Conservation (phyloP, 345 rosid genomes). For the Corymbia maculata region DNA sequence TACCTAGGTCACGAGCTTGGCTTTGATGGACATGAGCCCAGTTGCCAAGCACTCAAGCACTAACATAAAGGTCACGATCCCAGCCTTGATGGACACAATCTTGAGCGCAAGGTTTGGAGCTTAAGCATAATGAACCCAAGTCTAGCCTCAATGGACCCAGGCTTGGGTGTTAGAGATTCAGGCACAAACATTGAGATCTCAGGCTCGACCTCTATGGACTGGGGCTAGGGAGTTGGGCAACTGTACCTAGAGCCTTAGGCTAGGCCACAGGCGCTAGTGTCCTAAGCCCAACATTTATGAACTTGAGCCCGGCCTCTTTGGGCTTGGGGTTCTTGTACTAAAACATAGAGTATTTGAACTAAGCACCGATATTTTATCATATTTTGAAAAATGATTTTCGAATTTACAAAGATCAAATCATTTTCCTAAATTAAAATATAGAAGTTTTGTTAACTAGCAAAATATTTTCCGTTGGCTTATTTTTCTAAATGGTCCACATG, state of each 20-base stretch:
- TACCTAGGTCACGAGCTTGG: rapidly evolving
- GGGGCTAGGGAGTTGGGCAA: rapidly evolving
- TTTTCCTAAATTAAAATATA: too few relatives aligned
- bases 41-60: background rate
- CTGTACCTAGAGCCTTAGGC: background rate
- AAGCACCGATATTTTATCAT: too few relatives aligned
- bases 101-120: too few relatives aligned
- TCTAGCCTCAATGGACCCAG: background rate
- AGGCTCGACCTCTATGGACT: rapidly evolving
- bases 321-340: background rate
- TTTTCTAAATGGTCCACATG: background rate
- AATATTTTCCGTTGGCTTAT: too few relatives aligned
- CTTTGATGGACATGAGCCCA: background rate
- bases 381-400: too few relatives aligned
- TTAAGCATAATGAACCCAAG: background rate
- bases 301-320: rapidly evolving
- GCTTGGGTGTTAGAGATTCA: background rate
- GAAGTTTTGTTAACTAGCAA: background rate
- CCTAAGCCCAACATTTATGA: background rate
- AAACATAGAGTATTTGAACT: background rate
- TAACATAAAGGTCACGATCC: too few relatives aligned
- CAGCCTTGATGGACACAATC: too few relatives aligned
- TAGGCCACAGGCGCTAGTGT: background rate
- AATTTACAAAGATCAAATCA: too few relatives aligned
- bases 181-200: background rate